Base-by-base conservation (phyloP, 2,329 filamentous ascomycete species). In the Pleurostoma richardsiae region DNA sequence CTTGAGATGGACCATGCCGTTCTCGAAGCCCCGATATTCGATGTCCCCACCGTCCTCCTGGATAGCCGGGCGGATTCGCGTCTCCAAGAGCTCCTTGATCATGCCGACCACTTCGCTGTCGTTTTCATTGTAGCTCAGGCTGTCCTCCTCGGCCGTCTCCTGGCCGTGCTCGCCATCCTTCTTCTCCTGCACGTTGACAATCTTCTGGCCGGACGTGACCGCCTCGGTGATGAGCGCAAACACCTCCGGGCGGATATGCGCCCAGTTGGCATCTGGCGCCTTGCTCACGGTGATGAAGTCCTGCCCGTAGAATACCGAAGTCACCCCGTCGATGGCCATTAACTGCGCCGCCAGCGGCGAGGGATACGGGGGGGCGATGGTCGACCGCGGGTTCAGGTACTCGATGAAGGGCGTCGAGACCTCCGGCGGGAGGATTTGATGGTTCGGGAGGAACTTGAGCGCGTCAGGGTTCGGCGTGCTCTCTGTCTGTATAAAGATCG, bases 231-330 rank as follows among this genome's bases (percentile, higher is more conserved):
- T 96, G 50, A 97, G 74, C 51, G 89, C 86, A 68, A 97, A 99
- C 30, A 97, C 83, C 67, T 99, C 94, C 2, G 94, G 92, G 60
- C 94, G 94, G 59, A 99, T 83, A 65, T 96, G 90, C 38, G 88
- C 87, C 94, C 94, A 99, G 59, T 91, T 89, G 3, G 86, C 88
- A 55, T 94, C 88, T 53, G 83, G 77, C 42, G 88, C 82, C 68
- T 99, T 99, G 40, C 88, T 96, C 33, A 99, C 86, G 10, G 94
- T 99, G 69, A 99, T 97, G 72, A 96, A 97, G 65, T 99, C 91
- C 31, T 82, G 72, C 44, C 92, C 94, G 69, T 95, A 96, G 70
- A 97, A 97, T 27, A 99, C 88, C 2, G 89, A 85, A 3, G 86
- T 91, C n/a, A 97, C 87, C 40, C 94, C 94, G 62, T 97, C 94